Percentiles rank a stretch among this genome's conserved stretches.
phyloP scores from a whole-genome alignment of 1,139 yeast species.

The Protomyces arabidopsidicola region DNA sequence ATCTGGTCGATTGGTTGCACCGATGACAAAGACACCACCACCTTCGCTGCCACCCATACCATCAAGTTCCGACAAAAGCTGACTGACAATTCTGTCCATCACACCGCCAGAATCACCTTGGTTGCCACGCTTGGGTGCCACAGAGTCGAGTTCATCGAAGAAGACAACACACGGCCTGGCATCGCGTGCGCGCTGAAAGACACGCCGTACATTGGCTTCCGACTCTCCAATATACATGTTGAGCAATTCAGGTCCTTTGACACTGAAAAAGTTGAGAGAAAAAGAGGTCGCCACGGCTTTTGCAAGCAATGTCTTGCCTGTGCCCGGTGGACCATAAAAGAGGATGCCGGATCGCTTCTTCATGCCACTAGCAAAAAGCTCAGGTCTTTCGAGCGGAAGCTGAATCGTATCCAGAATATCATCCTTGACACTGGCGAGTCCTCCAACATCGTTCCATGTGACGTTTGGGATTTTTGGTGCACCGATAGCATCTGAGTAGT shows the following conservation, averaged over 20 bases:
- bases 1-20: constrained; percentile 96
- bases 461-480: constrained; percentile 96
- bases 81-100: constrained; percentile 85
- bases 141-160: constrained; percentile 94
- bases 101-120: constrained; percentile 84
- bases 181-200: constrained; percentile 89
- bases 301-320: constrained; percentile 90
- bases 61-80: constrained; percentile 85
- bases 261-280: constrained; percentile 91
- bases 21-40: constrained; percentile 94
- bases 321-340: constrained; percentile 97
- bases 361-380: constrained; percentile 76
- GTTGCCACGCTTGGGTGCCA: constrained; percentile 95
- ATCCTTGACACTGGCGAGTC: constrained; percentile 79
- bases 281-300: constrained; percentile 95
- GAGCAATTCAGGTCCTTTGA: constrained; percentile 81
- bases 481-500: constrained; percentile 89
- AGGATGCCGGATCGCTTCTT: constrained; percentile 87
- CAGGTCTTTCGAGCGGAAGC: constrained; percentile 91
- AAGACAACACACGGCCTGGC: constrained; percentile 96
- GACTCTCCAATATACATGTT: constrained; percentile 99
- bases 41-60: constrained; percentile 88
- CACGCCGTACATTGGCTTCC: constrained; percentile 91
- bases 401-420: constrained; percentile 94
- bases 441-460: constrained; percentile 93